Percentiles rank a stretch among this genome's conserved stretches.
phyloP scores from a whole-genome alignment of 768 basidiomycete species.

The Boletus pseudopeckii region DNA sequence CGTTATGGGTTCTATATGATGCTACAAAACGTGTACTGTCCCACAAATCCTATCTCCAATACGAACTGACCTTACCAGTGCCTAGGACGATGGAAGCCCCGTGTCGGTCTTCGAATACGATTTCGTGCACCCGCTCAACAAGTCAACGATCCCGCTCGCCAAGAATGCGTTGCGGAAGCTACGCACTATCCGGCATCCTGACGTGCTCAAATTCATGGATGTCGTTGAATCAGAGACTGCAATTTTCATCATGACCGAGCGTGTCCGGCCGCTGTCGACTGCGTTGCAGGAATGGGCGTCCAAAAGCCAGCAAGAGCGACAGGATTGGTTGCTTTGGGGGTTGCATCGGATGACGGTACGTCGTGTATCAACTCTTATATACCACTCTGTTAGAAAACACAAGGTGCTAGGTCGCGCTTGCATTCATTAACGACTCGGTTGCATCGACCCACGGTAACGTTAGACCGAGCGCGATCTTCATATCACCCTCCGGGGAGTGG shows the following conservation, averaged over 20 bases:
- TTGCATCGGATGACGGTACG: constrained; percentile 81
- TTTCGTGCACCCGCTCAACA: constrained; percentile 55
- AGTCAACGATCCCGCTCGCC: constrained; percentile 68
- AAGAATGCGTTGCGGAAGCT: constrained; percentile 89
- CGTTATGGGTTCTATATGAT: constrained; percentile 84
- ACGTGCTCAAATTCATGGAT: constrained; percentile 94
- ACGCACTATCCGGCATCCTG: constrained; percentile 89
- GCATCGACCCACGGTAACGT: constrained; percentile 82
- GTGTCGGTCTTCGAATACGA: constrained; percentile 96
- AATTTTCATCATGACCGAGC: constrained; percentile 93
- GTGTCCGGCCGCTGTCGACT: constrained; percentile 69
- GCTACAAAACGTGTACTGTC: constrained; percentile 76
- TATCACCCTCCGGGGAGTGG: constrained; percentile 95
- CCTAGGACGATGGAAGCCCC: constrained; percentile 79
- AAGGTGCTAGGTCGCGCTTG: constrained; percentile 66
- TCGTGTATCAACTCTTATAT: constrained; percentile 7
- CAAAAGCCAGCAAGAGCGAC: constrained; percentile 60
- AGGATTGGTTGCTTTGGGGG: constrained; percentile 94
- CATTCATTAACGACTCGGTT: constrained; percentile 85
- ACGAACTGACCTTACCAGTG: constrained; percentile 15
- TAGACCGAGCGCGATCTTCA: constrained; percentile 73
- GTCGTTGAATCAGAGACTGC: constrained; percentile 84
- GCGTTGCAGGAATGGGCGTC: constrained; percentile 61
- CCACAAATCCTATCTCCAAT: constrained; percentile 1
- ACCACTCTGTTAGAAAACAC: neutral